Evolutionary conservation across 2,329 filamentous ascomycete species (phyloP), one percentile per base, ranked within the genome.

Genomic region (Didymella pomorum): DNA sequence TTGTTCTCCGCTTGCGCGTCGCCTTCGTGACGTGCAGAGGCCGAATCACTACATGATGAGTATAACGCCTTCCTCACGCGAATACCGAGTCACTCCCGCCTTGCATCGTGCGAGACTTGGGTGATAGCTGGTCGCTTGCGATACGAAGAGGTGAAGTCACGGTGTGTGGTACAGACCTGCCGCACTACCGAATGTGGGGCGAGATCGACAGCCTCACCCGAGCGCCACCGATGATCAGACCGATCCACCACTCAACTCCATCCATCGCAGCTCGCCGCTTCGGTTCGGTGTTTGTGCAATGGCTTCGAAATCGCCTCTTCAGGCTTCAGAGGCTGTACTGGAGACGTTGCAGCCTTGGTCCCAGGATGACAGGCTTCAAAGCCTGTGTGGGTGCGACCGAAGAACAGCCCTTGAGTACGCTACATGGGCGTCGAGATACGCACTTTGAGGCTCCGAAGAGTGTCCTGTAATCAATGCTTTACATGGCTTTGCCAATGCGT

Each of bases 131-230:
- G 29, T 31, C 12, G 29, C 3, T 23, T 25, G 21, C 20, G 16
- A 26, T 43, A 55, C 52, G 52, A 55, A 28, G 21, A 29, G 20
- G 48, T 55, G 52, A 49, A 42, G 52, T 49, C 52, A 55, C 52
- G 10, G 18, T 16, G 28, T 51, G 23, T 35, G 28, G 42, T 43
- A 55, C 44, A 20, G 37, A 26, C 51, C 43, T 29, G 25, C 12
- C 21, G 35, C n/a, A 42, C n/a, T 16, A 18, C 20, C 20, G 28
- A 21, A 33, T 33, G 28, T 48, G 44, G 52, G 26, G 44, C 26
- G 11, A 16, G 52, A 54, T 48, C 43, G 44, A 21, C 52, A 26
- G 52, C 52, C 52, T 47, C 35, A 55, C 21, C 44, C 52, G 44
- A 55, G 21, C 26, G 45, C 26, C 52, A 23, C 20, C 44, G 16